Evolutionary conservation across 768 basidiomycete species (phyloP).

Genomic region (Mycena maculata): DNA sequence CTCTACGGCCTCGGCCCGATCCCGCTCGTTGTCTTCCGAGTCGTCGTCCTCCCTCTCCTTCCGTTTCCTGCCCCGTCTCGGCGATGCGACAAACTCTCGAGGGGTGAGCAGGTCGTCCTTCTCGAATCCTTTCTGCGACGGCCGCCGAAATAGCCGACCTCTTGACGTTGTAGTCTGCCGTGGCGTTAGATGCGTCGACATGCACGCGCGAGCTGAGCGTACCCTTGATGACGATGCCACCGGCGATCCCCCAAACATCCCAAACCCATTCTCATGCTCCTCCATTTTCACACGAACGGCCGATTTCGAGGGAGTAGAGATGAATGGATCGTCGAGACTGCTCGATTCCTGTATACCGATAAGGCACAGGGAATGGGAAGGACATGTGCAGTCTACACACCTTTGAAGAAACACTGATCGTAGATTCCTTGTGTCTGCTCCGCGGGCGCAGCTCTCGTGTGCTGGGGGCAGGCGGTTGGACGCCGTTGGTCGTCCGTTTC

Average conservation of each 20-base stretch:
- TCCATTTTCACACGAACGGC: constrained; percentile 31
- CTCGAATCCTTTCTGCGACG: constrained; percentile 44
- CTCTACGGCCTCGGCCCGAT: constrained; percentile 21
- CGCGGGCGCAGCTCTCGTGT: constrained; percentile 60
- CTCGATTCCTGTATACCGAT: constrained; percentile 21
- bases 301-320: constrained; percentile 23
- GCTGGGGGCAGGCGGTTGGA: constrained; percentile 42
- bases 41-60: constrained; percentile 46
- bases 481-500: constrained; percentile 47
- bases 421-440: constrained; percentile 53
- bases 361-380: constrained; percentile 9
- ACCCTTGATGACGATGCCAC: constrained; percentile 24
- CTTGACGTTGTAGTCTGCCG: constrained; percentile 30
- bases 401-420: constrained; percentile 54
- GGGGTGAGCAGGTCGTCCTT: constrained; percentile 28
- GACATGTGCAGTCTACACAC: constrained; percentile 37
- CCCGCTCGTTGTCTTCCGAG: constrained; percentile 27
- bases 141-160: constrained; percentile 37
- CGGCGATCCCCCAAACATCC: constrained; percentile 8
- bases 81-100: too few relatives aligned
- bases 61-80: constrained; percentile 42
- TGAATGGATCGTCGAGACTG: constrained; percentile 29
- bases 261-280: constrained; percentile 24
- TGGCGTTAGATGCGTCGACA: constrained; percentile 14
- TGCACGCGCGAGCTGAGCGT: background rate